These are phyloP conservation scores for Spongospora subterranea DNA, from an alignment of 208 protist species.

Conservation along the genomic window DNA sequence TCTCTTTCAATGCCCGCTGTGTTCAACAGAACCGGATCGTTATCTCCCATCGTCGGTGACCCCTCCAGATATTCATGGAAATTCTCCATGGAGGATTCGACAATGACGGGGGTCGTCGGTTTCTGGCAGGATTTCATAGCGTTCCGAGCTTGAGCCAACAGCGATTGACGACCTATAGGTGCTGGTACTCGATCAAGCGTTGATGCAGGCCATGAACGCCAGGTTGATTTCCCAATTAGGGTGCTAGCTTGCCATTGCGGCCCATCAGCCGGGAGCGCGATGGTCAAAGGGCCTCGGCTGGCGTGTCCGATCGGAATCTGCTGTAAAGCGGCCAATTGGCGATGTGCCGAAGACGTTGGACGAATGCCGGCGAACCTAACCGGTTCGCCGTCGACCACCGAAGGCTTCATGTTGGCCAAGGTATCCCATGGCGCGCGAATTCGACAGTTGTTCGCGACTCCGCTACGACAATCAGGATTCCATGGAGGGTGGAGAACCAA, in stretches of 20 bases:
- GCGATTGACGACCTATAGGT: background rate
- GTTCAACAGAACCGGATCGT: background rate
- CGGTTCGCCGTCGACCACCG: background rate
- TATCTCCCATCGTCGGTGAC: background rate
- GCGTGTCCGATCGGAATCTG: background rate
- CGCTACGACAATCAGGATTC: constrained; percentile 25
- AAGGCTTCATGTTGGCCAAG: background rate
- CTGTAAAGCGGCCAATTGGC: background rate
- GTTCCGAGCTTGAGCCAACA: constrained; percentile 7
- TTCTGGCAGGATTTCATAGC: background rate
- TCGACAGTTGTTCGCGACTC: constrained; percentile 27
- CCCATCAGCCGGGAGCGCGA: background rate
- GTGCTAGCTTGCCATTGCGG: constrained; percentile 19
- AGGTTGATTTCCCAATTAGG: background rate
- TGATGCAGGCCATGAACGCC: background rate
- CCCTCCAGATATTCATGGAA: background rate
- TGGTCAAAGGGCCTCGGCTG: too few relatives aligned
- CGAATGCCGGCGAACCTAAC: background rate
- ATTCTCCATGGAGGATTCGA: too few relatives aligned
- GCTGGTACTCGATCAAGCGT: background rate
- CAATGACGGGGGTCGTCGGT: too few relatives aligned
- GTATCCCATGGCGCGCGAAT: constrained; percentile 33
- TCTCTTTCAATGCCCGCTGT: background rate
- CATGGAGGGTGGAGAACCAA: background rate
- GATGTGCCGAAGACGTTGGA: background rate